Evolutionary conservation across 148 eudicot species (phyloP), one percentile per base, ranked within the genome.

Genomic region (Gaultheria prostrata): DNA sequence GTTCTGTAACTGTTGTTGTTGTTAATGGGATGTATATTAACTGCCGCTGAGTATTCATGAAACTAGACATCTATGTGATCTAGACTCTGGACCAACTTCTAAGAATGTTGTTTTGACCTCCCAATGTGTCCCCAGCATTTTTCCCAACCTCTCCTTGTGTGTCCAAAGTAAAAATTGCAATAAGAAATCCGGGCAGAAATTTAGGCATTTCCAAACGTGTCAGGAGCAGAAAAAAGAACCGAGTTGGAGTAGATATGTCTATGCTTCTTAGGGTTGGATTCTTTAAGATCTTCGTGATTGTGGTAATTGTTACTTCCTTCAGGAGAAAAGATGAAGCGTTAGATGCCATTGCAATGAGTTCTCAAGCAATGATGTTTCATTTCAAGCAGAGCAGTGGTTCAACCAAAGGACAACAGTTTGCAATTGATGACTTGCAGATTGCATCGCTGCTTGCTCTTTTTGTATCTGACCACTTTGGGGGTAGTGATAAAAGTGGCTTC

Each of bases 401-500:
- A 48, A 81, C 85, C 61, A 78, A 84, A 69, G 87, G 74, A 80
- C 89, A 89, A 49, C 84, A 88, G 76, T 70, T 82, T 83, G 85
- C 86, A 76, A 82, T 84, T 73, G 90, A 92, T 85, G 88, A 84
- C 81, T 84, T 94, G 85, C 92, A 93, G 89, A 94, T 91, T 86
- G 97, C 95, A 63, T 93, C 98, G 24, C 87, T 93, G 91, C 99
- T 97, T 89, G 94, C 98, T n/a, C 95, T 94, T 80, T 94, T 94
- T 89, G 97, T 97, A 49, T 97, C 99, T 0, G 94, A 97, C 89
- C 99, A 90, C 80, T 93, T 94, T 88, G 99, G 99, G 63, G 99
- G 99, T 76, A 92, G 95, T 87, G 99, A 97, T 85, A 93, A 89
- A 90, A 90, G 87, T 85, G 83, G 82, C 79, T 76, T 88, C 46